These are phyloP conservation scores for Lantana camara DNA, from an alignment of 257 asterid species.

Conservation along the genomic window DNA sequence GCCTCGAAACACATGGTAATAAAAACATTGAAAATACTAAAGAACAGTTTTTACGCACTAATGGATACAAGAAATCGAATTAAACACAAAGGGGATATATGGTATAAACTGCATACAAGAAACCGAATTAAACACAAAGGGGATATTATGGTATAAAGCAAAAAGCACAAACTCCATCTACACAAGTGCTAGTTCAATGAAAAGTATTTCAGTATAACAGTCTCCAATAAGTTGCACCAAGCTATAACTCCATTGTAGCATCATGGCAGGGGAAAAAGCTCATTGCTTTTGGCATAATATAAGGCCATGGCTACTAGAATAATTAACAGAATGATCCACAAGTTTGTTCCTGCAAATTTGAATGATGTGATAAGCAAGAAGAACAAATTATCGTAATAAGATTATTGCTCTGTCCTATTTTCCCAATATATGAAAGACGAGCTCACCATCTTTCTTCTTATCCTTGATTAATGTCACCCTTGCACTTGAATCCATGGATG, in stretches of 20 bases:
- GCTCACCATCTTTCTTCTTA: slow-evolving; percentile 57
- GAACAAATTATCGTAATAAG: background rate
- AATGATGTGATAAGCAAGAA: background rate
- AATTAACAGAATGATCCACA: slow-evolving; percentile 63
- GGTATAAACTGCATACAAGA: no score
- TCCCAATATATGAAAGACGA: slow-evolving; percentile 2
- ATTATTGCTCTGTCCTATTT: background rate
- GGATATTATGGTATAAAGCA: background rate
- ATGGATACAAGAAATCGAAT: no score
- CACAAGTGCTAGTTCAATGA: background rate
- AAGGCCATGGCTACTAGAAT: slow-evolving; percentile 59
- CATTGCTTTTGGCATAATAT: slow-evolving; percentile 44
- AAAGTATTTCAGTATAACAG: background rate
- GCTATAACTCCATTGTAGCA: slow-evolving; percentile 12
- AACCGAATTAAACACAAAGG: background rate
- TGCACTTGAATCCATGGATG: slow-evolving; percentile 86
- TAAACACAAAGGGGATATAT: no score
- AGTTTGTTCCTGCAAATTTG: slow-evolving; percentile 55
- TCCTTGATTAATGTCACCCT: slow-evolving; percentile 71
- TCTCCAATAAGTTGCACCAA: slow-evolving; percentile 7
- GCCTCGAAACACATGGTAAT: background rate
- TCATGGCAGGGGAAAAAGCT: slow-evolving; percentile 35
- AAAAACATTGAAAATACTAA: background rate
- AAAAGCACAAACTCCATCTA: background rate
- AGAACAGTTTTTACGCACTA: background rate